A percentile compares a stretch with the other conserved stretches of the same genome.
phyloP scores from a whole-genome alignment of 129 eudicot genomes.

The Calendula officinalis region DNA sequence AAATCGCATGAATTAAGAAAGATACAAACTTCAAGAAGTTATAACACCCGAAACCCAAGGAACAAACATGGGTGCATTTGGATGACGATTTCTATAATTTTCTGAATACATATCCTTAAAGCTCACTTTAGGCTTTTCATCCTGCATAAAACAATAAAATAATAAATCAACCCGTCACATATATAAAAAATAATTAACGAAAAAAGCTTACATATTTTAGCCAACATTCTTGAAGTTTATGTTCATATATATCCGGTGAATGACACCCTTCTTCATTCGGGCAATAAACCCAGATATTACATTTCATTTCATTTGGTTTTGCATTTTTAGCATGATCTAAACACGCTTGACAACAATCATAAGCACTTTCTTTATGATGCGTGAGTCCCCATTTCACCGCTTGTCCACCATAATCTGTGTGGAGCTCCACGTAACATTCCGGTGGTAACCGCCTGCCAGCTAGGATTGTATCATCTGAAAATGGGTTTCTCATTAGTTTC shows the following conservation, averaged over 20 bases:
- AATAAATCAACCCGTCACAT: not conserved
- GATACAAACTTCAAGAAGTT: constrained; percentile 25
- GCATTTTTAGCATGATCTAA: constrained; percentile 74
- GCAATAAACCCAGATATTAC: constrained; percentile 92
- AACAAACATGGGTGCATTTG: constrained; percentile 74
- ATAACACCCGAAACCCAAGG: constrained; percentile 89
- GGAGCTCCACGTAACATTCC: constrained; percentile 76
- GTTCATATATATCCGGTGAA: constrained; percentile 84
- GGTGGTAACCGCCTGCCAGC: constrained; percentile 71
- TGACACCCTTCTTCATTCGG: constrained; percentile 69
- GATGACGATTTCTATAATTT: constrained; percentile 65
- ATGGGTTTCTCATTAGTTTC: not conserved
- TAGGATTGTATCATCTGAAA: constrained; percentile 47
- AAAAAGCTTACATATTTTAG: constrained; percentile 89
- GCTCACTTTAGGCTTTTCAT: constrained; percentile 58
- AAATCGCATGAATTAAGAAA: not conserved
- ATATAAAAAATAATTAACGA: not conserved
- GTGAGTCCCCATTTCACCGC: constrained; percentile 94
- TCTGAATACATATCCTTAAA: constrained; percentile 82
- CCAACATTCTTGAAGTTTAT: constrained; percentile 82
- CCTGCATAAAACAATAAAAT: constrained; percentile 42
- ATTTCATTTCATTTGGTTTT: constrained; percentile 59
- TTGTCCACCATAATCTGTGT: constrained; percentile 72
- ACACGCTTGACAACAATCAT: constrained; percentile 88
- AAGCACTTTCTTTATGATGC: constrained; percentile 85